Evolutionary conservation across 441 rosid genomes (phyloP).

Genomic region (Bocquillonia castaneifolia): DNA sequence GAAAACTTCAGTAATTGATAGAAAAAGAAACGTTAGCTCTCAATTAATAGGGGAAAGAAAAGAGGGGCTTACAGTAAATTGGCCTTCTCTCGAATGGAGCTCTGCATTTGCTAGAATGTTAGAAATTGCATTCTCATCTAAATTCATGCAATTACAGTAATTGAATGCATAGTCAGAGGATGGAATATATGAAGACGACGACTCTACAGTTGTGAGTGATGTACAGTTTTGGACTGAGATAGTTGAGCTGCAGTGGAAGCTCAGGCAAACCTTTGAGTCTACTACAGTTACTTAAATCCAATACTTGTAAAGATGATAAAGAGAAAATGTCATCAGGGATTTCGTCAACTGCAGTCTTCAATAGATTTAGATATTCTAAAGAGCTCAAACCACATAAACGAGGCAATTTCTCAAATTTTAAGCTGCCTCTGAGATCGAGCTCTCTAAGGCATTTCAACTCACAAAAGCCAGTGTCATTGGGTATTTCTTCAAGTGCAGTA

Average conservation of each 20-base stretch:
- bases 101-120: not conserved
- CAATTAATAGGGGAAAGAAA: not conserved
- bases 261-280: not conserved
- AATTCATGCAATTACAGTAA: conserved; percentile 8
- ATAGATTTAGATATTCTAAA: not conserved
- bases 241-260: not conserved
- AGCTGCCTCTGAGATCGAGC: not conserved
- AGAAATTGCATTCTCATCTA: not conserved
- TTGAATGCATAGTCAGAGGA: not conserved
- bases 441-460: no score
- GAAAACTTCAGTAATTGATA: not conserved
- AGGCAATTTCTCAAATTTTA: not conserved
- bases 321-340: not conserved
- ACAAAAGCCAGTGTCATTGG: not conserved
- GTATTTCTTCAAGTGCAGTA: not conserved
- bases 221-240: not conserved
- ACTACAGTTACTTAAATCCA: not conserved
- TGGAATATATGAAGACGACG: not conserved
- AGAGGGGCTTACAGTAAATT: not conserved
- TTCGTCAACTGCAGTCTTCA: not conserved
- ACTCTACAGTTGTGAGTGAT: not conserved
- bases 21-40: not conserved
- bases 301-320: not conserved
- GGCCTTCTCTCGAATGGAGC: not conserved
- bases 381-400: not conserved